Evolutionary conservation across 2,329 filamentous ascomycete genomes (phyloP).

Genomic region (Colletotrichum trifolii): DNA sequence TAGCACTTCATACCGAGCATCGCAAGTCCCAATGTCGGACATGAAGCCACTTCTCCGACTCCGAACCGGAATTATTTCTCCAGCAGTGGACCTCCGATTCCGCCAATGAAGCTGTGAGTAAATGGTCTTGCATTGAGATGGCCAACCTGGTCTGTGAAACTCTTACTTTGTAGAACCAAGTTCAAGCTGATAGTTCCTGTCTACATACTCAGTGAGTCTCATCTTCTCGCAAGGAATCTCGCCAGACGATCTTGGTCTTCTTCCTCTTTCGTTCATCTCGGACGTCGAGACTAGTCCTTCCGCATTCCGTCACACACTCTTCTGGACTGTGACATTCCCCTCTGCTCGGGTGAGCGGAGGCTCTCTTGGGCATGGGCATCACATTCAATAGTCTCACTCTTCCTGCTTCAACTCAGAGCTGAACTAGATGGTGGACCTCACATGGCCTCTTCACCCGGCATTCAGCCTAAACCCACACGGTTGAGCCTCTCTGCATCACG

Average conservation of each 20-base stretch:
- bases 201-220: background rate
- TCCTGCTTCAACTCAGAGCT: too few relatives aligned
- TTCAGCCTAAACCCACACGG: constrained; percentile 23
- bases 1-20: background rate
- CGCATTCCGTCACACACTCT: constrained; percentile 14
- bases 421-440: background rate
- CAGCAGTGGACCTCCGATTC: constrained; percentile 14
- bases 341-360: constrained; percentile 24
- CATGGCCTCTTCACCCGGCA: constrained; percentile 11
- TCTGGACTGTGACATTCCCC: constrained; percentile 11
- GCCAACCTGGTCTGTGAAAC: background rate
- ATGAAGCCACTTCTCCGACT: background rate
- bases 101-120: constrained; percentile 5
- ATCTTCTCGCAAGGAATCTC: background rate
- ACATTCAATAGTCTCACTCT: background rate
- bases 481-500: constrained; percentile 23
- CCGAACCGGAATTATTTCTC: constrained; percentile 15
- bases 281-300: background rate
- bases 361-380: background rate
- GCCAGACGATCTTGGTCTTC: background rate
- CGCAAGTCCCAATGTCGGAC: background rate
- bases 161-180: background rate
- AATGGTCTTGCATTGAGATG: too few relatives aligned
- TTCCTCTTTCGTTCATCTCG: background rate
- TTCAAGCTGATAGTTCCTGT: background rate